phyloP scores from a whole-genome alignment of 257 asterid genomes.

The Cinchona pubescens region DNA sequence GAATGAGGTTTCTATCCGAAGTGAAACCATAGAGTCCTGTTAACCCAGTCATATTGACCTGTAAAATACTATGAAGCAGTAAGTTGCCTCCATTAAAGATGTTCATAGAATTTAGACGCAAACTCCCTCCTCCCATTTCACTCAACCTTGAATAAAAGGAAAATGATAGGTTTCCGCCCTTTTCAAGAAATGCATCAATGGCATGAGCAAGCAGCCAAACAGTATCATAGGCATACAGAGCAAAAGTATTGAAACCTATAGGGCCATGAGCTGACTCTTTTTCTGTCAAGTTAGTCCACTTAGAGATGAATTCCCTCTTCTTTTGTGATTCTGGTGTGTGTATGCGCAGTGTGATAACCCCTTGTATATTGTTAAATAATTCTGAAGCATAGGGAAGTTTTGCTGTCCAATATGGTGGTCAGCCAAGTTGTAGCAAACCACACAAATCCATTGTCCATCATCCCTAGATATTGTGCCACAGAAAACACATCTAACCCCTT shows the following conservation, averaged over 20 bases:
- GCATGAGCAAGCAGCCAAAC: conserved; percentile 71
- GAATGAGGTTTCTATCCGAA: conserved; percentile 37
- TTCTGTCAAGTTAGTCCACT: conserved; percentile 41
- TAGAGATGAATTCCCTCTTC: conserved; percentile 33
- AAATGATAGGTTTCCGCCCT: conserved; percentile 45
- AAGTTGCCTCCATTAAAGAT: conserved; percentile 45
- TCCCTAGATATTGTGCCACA: conserved; percentile 41
- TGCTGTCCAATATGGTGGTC: conserved; percentile 45
- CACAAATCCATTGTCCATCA: conserved; percentile 53
- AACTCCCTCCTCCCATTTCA: conserved; percentile 19
- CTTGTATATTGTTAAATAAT: conserved; percentile 32
- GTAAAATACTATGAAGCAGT: conserved; percentile 36
- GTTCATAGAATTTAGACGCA: conserved; percentile 36
- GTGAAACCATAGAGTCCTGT: conserved; percentile 44
- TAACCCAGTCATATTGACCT: conserved; percentile 51
- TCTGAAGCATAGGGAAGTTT: conserved; percentile 17
- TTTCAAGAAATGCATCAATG: conserved; percentile 39
- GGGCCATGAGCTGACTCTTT: conserved; percentile 10
- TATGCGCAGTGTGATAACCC: conserved; percentile 44
- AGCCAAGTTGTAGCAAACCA: conserved; percentile 72
- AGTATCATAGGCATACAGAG: conserved; percentile 57
- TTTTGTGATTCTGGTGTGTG: conserved; percentile 40
- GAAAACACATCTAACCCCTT: conserved; percentile 40
- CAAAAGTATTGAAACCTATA: conserved; percentile 40
- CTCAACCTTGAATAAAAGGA: conserved; percentile 33